Conservation (phyloP, 2,329 filamentous ascomycete genomes). For the Aureobasidium sp. region DNA sequence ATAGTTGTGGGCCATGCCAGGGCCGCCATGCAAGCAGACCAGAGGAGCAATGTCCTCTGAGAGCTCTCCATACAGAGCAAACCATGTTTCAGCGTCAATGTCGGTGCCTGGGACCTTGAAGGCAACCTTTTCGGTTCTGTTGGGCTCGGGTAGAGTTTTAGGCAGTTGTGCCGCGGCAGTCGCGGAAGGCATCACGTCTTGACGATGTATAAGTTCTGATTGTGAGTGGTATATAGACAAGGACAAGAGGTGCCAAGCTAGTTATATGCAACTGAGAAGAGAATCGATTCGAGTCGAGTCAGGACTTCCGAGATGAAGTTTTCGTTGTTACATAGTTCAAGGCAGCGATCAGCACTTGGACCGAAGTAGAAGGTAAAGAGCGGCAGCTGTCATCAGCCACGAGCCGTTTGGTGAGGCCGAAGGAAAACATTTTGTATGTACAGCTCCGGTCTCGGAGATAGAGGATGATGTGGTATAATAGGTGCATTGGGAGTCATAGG, state of each 20-base stretch:
- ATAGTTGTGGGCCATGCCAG: conserved; percentile 37
- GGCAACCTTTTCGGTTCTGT: conserved; percentile 24
- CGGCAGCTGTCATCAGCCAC: conserved; percentile 4
- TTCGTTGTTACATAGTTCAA: background rate
- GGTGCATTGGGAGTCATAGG: background rate
- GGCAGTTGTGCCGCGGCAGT: conserved; percentile 20
- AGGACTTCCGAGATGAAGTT: too few species aligned
- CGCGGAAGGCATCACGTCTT: background rate
- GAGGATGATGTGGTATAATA: background rate
- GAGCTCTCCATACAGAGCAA: conserved; percentile 34
- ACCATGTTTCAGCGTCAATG: conserved; percentile 35
- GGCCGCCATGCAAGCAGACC: conserved; percentile 41
- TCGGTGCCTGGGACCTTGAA: conserved; percentile 31
- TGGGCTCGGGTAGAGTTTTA: conserved; percentile 23
- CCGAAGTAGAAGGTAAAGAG: conserved; percentile 13
- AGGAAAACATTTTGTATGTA: conserved; percentile 1
- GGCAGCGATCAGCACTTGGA: conserved; percentile 15
- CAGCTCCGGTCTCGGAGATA: conserved; percentile 10
- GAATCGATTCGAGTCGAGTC: background rate
- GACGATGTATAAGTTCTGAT: conserved; percentile 4
- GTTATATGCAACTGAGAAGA: background rate
- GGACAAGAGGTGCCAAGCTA: background rate
- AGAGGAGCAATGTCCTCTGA: conserved; percentile 26
- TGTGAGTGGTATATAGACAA: background rate
- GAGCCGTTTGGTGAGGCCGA: background rate